phyloP scores from a whole-genome alignment of 768 basidiomycete species.

The Hirschioporus abietinus region DNA sequence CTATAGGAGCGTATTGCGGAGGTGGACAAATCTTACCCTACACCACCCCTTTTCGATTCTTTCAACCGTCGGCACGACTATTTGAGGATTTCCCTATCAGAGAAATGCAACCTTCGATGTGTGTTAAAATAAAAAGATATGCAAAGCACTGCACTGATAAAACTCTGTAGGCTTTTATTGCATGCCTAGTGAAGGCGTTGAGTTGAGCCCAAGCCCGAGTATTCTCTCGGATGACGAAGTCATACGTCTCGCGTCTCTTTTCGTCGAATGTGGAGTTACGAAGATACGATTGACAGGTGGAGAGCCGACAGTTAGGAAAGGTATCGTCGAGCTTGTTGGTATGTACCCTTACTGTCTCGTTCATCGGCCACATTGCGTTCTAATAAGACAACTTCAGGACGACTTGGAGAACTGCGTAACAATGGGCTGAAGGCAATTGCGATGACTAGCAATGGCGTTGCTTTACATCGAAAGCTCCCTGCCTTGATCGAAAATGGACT shows the following conservation, averaged over 20 bases:
- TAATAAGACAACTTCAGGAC: constrained; percentile 32
- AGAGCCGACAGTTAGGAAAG: constrained; percentile 81
- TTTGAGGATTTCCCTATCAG: constrained; percentile 83
- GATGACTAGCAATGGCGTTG: constrained; percentile 83
- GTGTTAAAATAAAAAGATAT: constrained; percentile 13
- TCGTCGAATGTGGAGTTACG: constrained; percentile 75
- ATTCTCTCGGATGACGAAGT: constrained; percentile 76
- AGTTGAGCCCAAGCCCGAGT: constrained; percentile 62
- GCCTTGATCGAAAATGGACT: constrained; percentile 64
- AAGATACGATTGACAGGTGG: constrained; percentile 89
- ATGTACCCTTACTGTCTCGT: constrained; percentile 15
- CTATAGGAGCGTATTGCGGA: constrained; percentile 50
- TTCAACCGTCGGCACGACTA: constrained; percentile 74
- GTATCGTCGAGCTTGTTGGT: constrained; percentile 67
- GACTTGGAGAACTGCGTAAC: constrained; percentile 53
- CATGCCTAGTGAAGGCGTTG: constrained; percentile 80
- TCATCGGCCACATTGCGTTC: constrained; percentile 3
- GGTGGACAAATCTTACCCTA: constrained; percentile 37
- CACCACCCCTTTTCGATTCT: constrained; percentile 56
- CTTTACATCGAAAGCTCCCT: constrained; percentile 68
- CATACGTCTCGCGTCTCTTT: constrained; percentile 64
- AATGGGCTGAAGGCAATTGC: constrained; percentile 69
- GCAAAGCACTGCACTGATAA: constrained; percentile 10
- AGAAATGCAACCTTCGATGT: constrained; percentile 87
- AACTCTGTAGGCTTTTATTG: constrained; percentile 72